Percentiles rank a stretch among this genome's conserved stretches.
Conservation (phyloP, 1,139 yeast genomes). For the Geotrichum histeridarum region DNA sequence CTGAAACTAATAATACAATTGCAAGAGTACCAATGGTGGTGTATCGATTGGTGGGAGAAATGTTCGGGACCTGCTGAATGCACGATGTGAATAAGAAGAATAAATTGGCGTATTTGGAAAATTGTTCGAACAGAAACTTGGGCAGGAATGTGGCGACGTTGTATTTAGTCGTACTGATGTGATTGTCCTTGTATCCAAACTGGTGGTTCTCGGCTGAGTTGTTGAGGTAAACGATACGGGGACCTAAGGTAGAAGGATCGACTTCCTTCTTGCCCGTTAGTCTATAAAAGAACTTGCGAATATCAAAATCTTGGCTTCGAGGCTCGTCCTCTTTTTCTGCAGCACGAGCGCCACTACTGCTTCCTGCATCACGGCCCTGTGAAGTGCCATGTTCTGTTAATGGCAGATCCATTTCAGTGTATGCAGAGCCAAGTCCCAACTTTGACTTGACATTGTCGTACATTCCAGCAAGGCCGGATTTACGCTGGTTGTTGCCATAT, state of each 20-base stretch:
- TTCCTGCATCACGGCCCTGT: slow-evolving; percentile 11
- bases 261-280: slow-evolving; percentile 40
- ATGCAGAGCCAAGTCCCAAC: slow-evolving; percentile 31
- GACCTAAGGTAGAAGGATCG: slow-evolving; percentile 42
- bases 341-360: slow-evolving; percentile 21
- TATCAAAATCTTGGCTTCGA: slow-evolving; percentile 48
- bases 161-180: slow-evolving; percentile 94
- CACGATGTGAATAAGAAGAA: slow-evolving; percentile 88
- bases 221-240: slow-evolving; percentile 68
- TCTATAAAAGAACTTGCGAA: slow-evolving; percentile 50
- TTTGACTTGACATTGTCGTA: slow-evolving; percentile 31
- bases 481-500: slow-evolving; percentile 13
- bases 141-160: slow-evolving; percentile 91
- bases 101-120: slow-evolving; percentile 92
- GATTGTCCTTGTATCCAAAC: slow-evolving; percentile 68
- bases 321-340: slow-evolving; percentile 22
- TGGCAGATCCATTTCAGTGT: slow-evolving; percentile 37
- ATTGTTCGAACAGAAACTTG: slow-evolving; percentile 91
- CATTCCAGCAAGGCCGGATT: slow-evolving; percentile 29
- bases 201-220: slow-evolving; percentile 50
- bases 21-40: slow-evolving; percentile 90
- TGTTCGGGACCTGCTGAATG: slow-evolving; percentile 95
- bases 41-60: slow-evolving; percentile 91
- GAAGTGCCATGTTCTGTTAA: slow-evolving; percentile 27
- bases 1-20: slow-evolving; percentile 83